Base-by-base conservation (phyloP, 2,329 filamentous ascomycete species). In the Achaetomium macrosporum region DNA sequence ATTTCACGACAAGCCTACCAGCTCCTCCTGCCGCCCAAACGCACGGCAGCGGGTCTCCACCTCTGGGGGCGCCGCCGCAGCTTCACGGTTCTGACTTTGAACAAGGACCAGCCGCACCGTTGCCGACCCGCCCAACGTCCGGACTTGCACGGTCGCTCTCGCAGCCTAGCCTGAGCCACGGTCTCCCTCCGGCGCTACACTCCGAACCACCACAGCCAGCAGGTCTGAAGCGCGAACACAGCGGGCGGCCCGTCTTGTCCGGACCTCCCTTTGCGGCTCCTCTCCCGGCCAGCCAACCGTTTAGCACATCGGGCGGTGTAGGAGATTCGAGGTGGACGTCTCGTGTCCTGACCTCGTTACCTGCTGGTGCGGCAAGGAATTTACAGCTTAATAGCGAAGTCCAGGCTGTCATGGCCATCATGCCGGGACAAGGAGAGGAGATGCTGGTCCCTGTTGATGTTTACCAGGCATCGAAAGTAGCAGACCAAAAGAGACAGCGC, bases 401-500 rank as follows among this genome's bases (percentile, higher is more conserved):
- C 12, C 61, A 68, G 53, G 65, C 65, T 19, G 55, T 65, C 8
- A 56, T 69, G 15, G 60, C 65, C 7, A 69, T 69, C 33, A 67
- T 58, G 13, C 69, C 69, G 42, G 68, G 50, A 50, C 68, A 64
- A 60, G 73, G 69, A 39, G 72, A 72, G 41, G 66, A 69, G 30
- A 77, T 82, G 40, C 69, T 76, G 10, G 82, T 91, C 45, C 84
- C 85, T 13, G 83, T 92, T 10, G 89, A 95, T 65, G 83, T 88
- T 41, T 86, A 89, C 60, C 86, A 89, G 62, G 90, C 86, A 12
- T 95, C 90, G 12, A 85, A 84, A 60, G 83, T 88, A 62, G 87
- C 88, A 37, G 88, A 93, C 63, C 88, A 95, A 68, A 95, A 93
- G 71, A 78, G 90, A 51, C 85, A 87, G 67, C 81, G 89, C 47